Conservation (phyloP, 2,329 filamentous ascomycete genomes). For the Arthrobotrys conoides region DNA sequence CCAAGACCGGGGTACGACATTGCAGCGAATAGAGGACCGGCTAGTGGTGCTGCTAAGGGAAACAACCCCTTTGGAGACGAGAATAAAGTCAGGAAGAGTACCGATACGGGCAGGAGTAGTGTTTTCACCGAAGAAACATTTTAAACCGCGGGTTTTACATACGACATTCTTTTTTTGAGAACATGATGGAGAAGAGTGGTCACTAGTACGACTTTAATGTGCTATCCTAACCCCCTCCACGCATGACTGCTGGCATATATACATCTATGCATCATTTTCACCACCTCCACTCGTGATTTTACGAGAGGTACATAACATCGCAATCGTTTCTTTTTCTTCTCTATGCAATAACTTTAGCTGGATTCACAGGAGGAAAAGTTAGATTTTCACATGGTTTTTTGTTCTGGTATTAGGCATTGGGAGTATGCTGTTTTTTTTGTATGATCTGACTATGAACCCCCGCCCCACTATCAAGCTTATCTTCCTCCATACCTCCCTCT, state of each 20-base stretch:
- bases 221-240: no score
- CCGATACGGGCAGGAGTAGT: conserved; percentile 56
- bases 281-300: not conserved
- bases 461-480: no score
- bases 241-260: not conserved
- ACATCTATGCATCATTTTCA: conserved; percentile 1
- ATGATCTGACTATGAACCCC: conserved; percentile 15
- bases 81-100: conserved; percentile 46
- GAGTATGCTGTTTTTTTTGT: conserved; percentile 1
- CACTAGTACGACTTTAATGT: no score
- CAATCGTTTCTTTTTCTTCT: not conserved
- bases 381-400: not conserved
- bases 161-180: not conserved
- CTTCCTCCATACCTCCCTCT: not conserved
- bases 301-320: not conserved
- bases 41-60: conserved; percentile 25
- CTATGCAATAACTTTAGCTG: not conserved
- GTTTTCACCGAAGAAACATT: conserved; percentile 56
- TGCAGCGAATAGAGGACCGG: conserved; percentile 46
- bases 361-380: not conserved
- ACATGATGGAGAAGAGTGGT: not conserved
- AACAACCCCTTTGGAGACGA: conserved; percentile 55
- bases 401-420: not conserved
- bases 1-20: conserved; percentile 47
- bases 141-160: conserved; percentile 21